These are phyloP conservation scores for Leptographium procerum DNA, from an alignment of 2,329 filamentous ascomycete species.

Conservation along the genomic window DNA sequence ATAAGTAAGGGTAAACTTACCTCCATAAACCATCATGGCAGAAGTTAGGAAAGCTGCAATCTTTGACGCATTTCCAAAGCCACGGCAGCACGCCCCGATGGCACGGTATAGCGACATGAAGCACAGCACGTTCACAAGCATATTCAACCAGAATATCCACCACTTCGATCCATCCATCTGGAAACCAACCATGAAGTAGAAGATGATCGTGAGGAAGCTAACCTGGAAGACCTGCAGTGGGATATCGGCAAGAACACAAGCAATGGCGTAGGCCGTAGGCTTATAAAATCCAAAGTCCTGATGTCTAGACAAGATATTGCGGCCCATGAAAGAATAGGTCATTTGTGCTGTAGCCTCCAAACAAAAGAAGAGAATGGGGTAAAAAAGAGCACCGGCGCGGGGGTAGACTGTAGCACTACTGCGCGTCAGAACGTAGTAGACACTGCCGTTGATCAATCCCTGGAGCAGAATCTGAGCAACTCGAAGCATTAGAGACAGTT, in stretches of 20 bases:
- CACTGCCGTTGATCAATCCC: constrained; percentile 29
- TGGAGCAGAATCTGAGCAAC: no score
- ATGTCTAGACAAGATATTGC: constrained; percentile 85
- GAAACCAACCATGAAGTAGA: constrained; percentile 83
- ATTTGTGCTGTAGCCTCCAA: constrained; percentile 52
- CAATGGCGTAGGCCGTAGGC: constrained; percentile 71
- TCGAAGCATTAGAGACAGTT: no score
- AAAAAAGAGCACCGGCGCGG: constrained; percentile 68
- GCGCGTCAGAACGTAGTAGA: no score
- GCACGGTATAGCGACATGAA: constrained; percentile 83
- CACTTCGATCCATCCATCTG: constrained; percentile 53
- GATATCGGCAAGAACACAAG: constrained; percentile 75
- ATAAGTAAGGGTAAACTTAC: constrained; percentile 47
- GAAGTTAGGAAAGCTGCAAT: no score
- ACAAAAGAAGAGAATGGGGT: constrained; percentile 77
- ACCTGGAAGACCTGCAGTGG: constrained; percentile 69
- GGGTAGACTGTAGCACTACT: no score
- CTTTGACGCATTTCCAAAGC: no score
- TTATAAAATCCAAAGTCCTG: constrained; percentile 77
- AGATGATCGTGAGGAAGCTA: constrained; percentile 62
- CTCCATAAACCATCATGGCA: constrained; percentile 34
- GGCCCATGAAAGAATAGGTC: constrained; percentile 46
- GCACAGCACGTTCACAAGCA: constrained; percentile 56
- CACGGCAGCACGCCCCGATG: constrained; percentile 27
- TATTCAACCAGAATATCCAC: constrained; percentile 60